These are phyloP conservation scores for Rhodotorula babjevae DNA, from an alignment of 768 basidiomycete genomes.

Conservation along the genomic window DNA sequence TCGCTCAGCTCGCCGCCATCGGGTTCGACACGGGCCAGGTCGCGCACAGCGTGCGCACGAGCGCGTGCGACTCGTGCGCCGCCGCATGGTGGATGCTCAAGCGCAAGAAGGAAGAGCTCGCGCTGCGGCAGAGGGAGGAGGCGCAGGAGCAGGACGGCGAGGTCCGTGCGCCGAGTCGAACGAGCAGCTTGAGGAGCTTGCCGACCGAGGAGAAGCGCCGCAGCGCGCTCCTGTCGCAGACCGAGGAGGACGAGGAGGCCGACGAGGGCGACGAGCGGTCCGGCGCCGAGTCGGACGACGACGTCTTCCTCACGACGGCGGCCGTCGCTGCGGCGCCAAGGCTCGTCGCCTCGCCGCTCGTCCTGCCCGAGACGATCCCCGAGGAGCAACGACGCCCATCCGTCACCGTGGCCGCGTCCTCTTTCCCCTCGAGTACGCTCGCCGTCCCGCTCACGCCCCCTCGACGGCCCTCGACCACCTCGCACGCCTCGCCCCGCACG, in stretches of 20 bases:
- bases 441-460: neutral
- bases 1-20: constrained; percentile 66
- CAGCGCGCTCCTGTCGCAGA: neutral
- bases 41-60: constrained; percentile 80
- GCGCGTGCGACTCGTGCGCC: constrained; percentile 87
- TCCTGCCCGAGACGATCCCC: neutral
- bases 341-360: neutral
- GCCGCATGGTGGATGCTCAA: constrained; percentile 96
- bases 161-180: neutral
- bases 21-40: constrained; percentile 94
- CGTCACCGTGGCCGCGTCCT: neutral
- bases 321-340: neutral
- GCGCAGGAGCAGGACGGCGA: neutral
- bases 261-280: neutral
- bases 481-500: neutral
- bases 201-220: neutral
- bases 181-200: neutral
- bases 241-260: neutral
- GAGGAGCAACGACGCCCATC: neutral
- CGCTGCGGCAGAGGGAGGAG: no score
- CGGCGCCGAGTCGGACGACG: neutral
- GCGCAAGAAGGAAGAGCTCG: constrained; percentile 63
- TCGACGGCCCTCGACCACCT: neutral
- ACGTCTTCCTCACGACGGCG: neutral
- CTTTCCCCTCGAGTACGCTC: neutral